Percentiles rank a stretch among this genome's conserved stretches.
These are phyloP conservation scores for Vachellia collinsii DNA, from an alignment of 306 rosid genomes.

Conservation along the genomic window DNA sequence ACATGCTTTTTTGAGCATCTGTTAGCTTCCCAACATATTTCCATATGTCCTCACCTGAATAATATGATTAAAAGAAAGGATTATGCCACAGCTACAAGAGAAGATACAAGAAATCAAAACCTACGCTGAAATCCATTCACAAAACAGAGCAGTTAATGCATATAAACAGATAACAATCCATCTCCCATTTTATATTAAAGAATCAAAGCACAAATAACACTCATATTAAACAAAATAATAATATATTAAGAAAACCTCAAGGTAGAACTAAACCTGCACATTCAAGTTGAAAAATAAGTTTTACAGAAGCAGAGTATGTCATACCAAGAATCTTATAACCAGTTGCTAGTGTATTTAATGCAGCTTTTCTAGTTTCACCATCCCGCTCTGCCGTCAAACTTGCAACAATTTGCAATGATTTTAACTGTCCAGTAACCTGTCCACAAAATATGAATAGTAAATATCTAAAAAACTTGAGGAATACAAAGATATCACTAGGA, in stretches of 20 bases:
- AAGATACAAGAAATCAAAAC: constrained; percentile 17
- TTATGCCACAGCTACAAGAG: constrained; percentile 15
- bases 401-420: constrained; percentile 91
- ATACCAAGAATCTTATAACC: constrained; percentile 98
- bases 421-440: constrained; percentile 93
- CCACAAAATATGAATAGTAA: constrained; percentile 32
- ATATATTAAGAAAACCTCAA: not conserved
- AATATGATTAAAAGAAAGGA: constrained; percentile 5
- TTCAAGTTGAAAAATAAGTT: not conserved
- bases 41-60: constrained; percentile 96
- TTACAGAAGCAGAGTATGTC: constrained; percentile 29
- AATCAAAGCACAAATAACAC: not conserved
- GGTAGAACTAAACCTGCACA: not conserved
- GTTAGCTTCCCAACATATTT: constrained; percentile 93
- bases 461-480: constrained; percentile 15
- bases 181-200: not conserved
- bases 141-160: constrained; percentile 21
- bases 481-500: constrained; percentile 17
- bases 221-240: constrained; percentile 9
- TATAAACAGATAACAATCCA: constrained; percentile 3
- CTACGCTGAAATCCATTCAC: not conserved
- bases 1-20: constrained; percentile 97
- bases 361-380: constrained; percentile 96
- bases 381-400: constrained; percentile 96
- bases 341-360: constrained; percentile 90